A percentile compares a stretch with the other conserved stretches of the same genome.
These are phyloP conservation scores for Sanghuangporus weigelae DNA, from an alignment of 1,284 basidiomycete species.

Conservation along the genomic window DNA sequence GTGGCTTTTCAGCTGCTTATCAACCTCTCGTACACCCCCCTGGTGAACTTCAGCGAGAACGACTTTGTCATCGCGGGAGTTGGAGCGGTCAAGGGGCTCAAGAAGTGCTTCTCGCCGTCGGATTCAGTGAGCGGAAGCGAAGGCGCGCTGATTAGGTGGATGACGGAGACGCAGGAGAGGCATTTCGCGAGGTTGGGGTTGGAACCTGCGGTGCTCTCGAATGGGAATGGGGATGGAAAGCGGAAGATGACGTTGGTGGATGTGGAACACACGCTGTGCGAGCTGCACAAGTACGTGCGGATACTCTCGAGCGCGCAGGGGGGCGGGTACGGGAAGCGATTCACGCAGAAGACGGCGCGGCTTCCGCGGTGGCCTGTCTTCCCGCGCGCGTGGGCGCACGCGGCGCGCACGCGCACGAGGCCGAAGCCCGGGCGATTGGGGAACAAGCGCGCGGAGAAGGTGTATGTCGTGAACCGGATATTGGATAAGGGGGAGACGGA, in stretches of 20 bases:
- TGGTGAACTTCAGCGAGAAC: slow-evolving; percentile 50
- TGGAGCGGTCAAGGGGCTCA: slow-evolving; percentile 51
- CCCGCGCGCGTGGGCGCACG: slow-evolving; percentile 48
- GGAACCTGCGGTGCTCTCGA: slow-evolving; percentile 36
- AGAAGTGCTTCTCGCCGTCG: slow-evolving; percentile 29
- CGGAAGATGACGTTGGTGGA: slow-evolving; percentile 51
- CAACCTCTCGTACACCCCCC: slow-evolving; percentile 47
- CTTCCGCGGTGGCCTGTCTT: slow-evolving; percentile 30
- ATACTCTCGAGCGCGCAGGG: slow-evolving; percentile 29
- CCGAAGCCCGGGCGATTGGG: slow-evolving; percentile 34
- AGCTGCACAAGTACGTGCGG: slow-evolving; percentile 63
- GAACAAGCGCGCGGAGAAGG: slow-evolving; percentile 35
- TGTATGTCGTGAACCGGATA: slow-evolving; percentile 38
- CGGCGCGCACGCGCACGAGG: slow-evolving; percentile 31
- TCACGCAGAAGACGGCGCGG: slow-evolving; percentile 24
- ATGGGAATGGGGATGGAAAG: slow-evolving; percentile 19
- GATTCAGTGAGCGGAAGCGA: slow-evolving; percentile 30
- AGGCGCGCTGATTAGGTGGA: slow-evolving; percentile 51
- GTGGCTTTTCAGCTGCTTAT: slow-evolving; percentile 53
- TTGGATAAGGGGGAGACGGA: slow-evolving; percentile 30
- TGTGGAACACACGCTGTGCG: slow-evolving; percentile 63
- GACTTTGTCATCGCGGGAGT: slow-evolving; percentile 60
- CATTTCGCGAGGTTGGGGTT: slow-evolving; percentile 51
- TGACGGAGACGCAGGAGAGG: slow-evolving; percentile 44
- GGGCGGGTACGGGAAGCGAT: slow-evolving; percentile 27